These are phyloP conservation scores for Arthrobotrys sinensis DNA, from an alignment of 2,329 filamentous ascomycete species.

Conservation along the genomic window DNA sequence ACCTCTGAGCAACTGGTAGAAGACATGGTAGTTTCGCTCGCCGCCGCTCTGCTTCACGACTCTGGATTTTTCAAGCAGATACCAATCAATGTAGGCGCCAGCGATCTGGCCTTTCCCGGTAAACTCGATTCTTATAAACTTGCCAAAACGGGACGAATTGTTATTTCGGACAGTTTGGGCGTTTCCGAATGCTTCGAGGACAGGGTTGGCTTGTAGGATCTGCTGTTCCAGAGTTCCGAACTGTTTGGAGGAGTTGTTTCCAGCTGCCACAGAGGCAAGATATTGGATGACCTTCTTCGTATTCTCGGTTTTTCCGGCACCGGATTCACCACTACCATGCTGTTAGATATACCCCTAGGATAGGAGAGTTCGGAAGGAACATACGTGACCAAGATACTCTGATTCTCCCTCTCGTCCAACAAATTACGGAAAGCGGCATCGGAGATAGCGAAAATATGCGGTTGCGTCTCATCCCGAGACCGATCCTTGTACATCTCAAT, in stretches of 20 bases:
- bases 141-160: constrained; percentile 97
- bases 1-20: constrained; percentile 93
- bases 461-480: constrained; percentile 91
- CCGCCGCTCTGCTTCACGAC: constrained; percentile 89
- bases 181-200: constrained; percentile 97
- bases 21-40: constrained; percentile 96
- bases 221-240: constrained; percentile 94
- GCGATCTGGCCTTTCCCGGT: constrained; percentile 88
- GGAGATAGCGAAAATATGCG: constrained; percentile 97
- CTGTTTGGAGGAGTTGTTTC: constrained; percentile 78
- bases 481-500: constrained; percentile 98
- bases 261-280: constrained; percentile 90
- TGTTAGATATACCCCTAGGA: constrained; percentile 35
- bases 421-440: constrained; percentile 96
- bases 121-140: constrained; percentile 98
- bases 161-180: constrained; percentile 98
- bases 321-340: constrained; percentile 81
- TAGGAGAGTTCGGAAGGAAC: constrained; percentile 63
- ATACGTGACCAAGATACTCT: constrained; percentile 94
- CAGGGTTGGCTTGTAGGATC: constrained; percentile 95
- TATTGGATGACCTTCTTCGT: constrained; percentile 99
- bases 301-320: constrained; percentile 98
- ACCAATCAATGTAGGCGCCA: constrained; percentile 98
- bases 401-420: constrained; percentile 93
- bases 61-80: constrained; percentile 96